phyloP scores from a whole-genome alignment of 768 basidiomycete species.

The Dacryopinax primogenitus region DNA sequence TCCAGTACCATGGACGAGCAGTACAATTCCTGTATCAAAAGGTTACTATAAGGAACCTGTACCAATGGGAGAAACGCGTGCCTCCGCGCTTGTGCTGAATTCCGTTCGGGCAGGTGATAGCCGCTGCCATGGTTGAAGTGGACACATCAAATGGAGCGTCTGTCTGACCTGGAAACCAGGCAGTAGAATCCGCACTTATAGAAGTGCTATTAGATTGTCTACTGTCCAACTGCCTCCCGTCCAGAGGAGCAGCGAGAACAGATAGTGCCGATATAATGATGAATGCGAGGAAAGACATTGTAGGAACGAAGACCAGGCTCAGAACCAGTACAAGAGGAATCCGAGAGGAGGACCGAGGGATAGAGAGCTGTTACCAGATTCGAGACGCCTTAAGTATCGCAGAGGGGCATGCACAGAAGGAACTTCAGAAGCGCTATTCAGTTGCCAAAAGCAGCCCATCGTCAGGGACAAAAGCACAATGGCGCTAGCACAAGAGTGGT shows the following conservation, averaged over 20 bases:
- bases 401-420: neutral
- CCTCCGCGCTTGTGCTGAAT: conserved; percentile 17
- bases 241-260: neutral
- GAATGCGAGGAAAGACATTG: neutral
- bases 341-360: neutral
- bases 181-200: neutral
- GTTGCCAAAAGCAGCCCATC: conserved; percentile 6
- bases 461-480: conserved; percentile 9
- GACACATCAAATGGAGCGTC: conserved; percentile 11
- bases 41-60: neutral
- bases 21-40: conserved; percentile 15
- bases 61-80: neutral
- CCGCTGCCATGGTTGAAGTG: neutral
- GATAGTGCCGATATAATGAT: neutral
- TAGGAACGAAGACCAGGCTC: neutral
- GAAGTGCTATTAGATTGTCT: neutral
- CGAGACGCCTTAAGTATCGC: neutral
- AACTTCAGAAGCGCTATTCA: neutral
- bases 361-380: neutral
- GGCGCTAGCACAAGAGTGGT: conserved; percentile 1
- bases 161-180: neutral
- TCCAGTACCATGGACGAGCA: conserved; percentile 25
- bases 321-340: neutral
- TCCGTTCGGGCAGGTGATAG: conserved; percentile 22
- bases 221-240: neutral